Percentiles rank a stretch among this genome's conserved stretches.
These are phyloP conservation scores for Perkinsus marinus DNA, from an alignment of 169 alveolate genomes.

Conservation along the genomic window DNA sequence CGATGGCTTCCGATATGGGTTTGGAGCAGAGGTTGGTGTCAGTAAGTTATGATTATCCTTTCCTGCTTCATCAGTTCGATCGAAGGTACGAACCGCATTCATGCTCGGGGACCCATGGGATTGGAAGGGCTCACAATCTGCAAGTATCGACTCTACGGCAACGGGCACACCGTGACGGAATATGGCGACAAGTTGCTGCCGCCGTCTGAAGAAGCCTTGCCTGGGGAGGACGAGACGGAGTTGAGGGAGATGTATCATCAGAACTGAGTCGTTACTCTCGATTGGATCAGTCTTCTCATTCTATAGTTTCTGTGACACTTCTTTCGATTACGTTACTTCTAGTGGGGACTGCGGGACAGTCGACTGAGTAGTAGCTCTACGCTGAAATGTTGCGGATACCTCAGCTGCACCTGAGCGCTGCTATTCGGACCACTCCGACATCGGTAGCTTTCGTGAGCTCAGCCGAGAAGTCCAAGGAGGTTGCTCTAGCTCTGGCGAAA, in stretches of 20 bases:
- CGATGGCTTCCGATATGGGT: constrained; percentile 52
- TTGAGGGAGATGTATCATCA: not conserved
- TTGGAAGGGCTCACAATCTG: constrained; percentile 43
- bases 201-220: not conserved
- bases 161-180: constrained; percentile 36
- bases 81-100: constrained; percentile 32
- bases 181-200: not conserved
- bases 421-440: not conserved
- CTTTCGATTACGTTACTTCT: no score
- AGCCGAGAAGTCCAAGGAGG: constrained; percentile 14
- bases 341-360: no score
- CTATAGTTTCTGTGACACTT: not conserved
- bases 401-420: not conserved
- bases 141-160: constrained; percentile 33
- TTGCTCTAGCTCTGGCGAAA: constrained; percentile 20
- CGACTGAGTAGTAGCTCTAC: no score
- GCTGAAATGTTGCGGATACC: not conserved
- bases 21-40: constrained; percentile 55
- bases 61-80: not conserved
- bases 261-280: not conserved
- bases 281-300: not conserved
- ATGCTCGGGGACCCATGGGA: constrained; percentile 58
- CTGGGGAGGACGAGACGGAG: not conserved
- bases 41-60: constrained; percentile 2
- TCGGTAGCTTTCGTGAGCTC: not conserved